Percentiles rank a stretch among this genome's conserved stretches.
Evolutionary conservation across 768 basidiomycete genomes (phyloP).

Genomic region (Infundibulicybe gibba): DNA sequence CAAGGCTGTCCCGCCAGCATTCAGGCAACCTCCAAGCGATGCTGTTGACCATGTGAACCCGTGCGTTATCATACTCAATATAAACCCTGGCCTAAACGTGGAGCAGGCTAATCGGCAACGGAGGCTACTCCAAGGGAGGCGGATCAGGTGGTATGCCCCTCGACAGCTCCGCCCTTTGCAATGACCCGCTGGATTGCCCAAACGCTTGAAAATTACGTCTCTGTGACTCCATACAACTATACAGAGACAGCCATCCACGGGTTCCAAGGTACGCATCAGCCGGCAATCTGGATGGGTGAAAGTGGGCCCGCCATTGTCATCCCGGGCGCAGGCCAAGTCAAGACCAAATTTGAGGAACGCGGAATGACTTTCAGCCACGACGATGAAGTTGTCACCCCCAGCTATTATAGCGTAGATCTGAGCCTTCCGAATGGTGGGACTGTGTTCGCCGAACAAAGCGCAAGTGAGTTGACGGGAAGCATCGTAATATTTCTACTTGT

Average conservation of each 20-base stretch:
- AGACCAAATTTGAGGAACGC: slow-evolving; percentile 42
- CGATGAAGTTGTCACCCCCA: slow-evolving; percentile 37
- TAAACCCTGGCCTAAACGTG: neutral
- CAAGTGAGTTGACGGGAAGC: slow-evolving; percentile 30
- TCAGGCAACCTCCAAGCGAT: neutral
- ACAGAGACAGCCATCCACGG: slow-evolving; percentile 58
- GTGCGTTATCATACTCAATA: neutral
- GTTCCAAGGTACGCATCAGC: slow-evolving; percentile 78
- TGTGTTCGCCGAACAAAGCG: slow-evolving; percentile 46
- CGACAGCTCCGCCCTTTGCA: slow-evolving; percentile 72
- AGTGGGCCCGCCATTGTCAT: slow-evolving; percentile 60
- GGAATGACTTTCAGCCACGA: slow-evolving; percentile 43
- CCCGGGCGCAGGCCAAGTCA: slow-evolving; percentile 48
- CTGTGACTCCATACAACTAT: slow-evolving; percentile 67
- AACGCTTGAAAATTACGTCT: slow-evolving; percentile 74
- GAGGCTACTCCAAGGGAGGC: slow-evolving; percentile 54
- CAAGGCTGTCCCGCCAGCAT: neutral
- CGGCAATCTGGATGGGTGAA: slow-evolving; percentile 90
- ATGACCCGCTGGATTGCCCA: slow-evolving; percentile 88
- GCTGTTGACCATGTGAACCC: slow-evolving; percentile 6
- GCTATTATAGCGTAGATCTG: slow-evolving; percentile 48
- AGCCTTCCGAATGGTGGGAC: slow-evolving; percentile 36
- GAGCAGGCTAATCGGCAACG: slow-evolving; percentile 63
- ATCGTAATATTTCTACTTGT: neutral
- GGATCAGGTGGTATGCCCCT: slow-evolving; percentile 74